Evolutionary conservation across 2,329 filamentous ascomycete genomes (phyloP), one percentile per base, ranked within the genome.

Genomic region (Akanthomyces uredinophilus): DNA sequence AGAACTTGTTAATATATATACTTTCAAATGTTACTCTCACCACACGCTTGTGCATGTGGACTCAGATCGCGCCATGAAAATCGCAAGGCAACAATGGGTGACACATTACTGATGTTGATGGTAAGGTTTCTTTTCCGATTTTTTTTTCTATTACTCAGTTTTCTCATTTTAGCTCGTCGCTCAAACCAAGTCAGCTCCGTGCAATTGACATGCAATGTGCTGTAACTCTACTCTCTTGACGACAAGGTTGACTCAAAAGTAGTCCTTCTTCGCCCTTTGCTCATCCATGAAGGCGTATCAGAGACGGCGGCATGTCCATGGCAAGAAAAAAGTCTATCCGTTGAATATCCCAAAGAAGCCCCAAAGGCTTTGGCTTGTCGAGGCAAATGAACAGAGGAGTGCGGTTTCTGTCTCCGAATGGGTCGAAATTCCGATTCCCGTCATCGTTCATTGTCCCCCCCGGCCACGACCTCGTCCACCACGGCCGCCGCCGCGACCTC

Each of bases 381-480:
- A 22, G 39, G 51, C 41, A 18, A 44, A 6, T 22, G 11, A 27
- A 41, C 20, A 43, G n/a, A n/a, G n/a, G n/a, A n/a, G 35, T 14
- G 11, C 22, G 35, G 5, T 22, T 22, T 46, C 14, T 14, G 20
- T 35, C 4, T 35, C 18, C 32, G 32, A 27, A 35, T 18, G 8
- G 14, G 24, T 51, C 16, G 18, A 32, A 24, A 37, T 16, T 35
- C 18, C 29, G n/a, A 11, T 18, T 47, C 22, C 16, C 4, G 35
- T 66, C 61, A 37, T 43, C 32, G 32, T 11, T 62, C 65, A 46
- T 52, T 62, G 55, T 41, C 77, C 77, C 35, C 77, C 77, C 35
- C 74, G 69, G 24, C 74, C 74, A 58, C 76, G 74, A 51, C 77
- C 77, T 57, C 74, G 72, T 10, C 76, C 77, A 56, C 77, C 70